Evolutionary conservation across 1,139 yeast genomes (phyloP).

Genomic region (Candida sojae): DNA sequence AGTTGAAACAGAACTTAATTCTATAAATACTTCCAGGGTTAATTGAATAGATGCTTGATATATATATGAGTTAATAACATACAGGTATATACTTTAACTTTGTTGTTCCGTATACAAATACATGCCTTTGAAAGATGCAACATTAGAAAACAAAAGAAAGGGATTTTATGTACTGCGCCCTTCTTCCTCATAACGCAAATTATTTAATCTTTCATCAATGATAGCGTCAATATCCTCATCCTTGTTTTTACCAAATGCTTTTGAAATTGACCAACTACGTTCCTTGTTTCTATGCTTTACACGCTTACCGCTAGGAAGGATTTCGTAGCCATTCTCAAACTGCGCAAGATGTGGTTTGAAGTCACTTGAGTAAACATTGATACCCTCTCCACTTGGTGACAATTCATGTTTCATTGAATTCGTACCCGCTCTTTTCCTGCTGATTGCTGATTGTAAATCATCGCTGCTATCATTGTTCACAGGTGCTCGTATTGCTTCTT

Average conservation of each 20-base stretch:
- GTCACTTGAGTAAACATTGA: constrained; percentile 29
- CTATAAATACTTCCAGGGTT: constrained; percentile 13
- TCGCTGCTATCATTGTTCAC: background rate
- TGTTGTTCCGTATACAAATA: background rate
- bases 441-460: constrained; percentile 26
- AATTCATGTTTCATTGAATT: constrained; percentile 44
- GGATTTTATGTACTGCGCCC: constrained; percentile 1
- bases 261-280: constrained; percentile 25
- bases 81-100: background rate
- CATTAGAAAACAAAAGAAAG: too few relatives aligned
- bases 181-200: constrained; percentile 16
- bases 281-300: constrained; percentile 40
- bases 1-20: constrained; percentile 25
- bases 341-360: constrained; percentile 17
- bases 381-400: constrained; percentile 54
- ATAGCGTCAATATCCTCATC: constrained; percentile 63
- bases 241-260: constrained; percentile 28
- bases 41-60: background rate
- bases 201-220: constrained; percentile 52
- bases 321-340: constrained; percentile 47
- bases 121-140: too few relatives aligned
- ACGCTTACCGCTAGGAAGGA: constrained; percentile 70
- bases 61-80: background rate
- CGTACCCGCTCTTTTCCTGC: constrained; percentile 55
- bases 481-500: background rate